Base-by-base conservation (phyloP, 1,139 yeast species). In the Scheffersomyces cryptocercus region DNA sequence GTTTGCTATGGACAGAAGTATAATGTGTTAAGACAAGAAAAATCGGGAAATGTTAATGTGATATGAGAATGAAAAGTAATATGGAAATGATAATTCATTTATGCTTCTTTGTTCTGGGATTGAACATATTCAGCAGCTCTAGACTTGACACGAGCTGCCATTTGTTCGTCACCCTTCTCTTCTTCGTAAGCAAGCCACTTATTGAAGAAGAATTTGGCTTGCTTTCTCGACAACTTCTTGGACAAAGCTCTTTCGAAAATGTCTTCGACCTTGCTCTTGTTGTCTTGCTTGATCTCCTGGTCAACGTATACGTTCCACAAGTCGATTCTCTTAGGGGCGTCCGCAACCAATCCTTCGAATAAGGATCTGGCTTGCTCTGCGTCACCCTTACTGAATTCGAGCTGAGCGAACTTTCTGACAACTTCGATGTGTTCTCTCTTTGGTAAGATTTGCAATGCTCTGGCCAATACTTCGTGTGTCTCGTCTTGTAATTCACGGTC, bases 231-330 rank as follows among this genome's bases (percentile, higher is more conserved):
- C 46, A 91, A 67, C 65, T 87, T 88, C 65, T 79, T 82, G 24
- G 71, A 57, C 44, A 81, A 63, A 5, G 86, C 89, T 62, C 98
- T 81, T 65, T 90, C 97, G 58, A 90, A 91, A 49, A 93, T 72
- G 28, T 79, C 85, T 59, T 85, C 93, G 34, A 83, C 85, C 62
- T 82, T 82, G 52, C 73, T 72, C 64, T 81, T 81, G 40, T 82
- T 82, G 15, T 59, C 73, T 29, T 56, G 54, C 65, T 87, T 88
- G 61, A 88, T 84, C 67, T 93, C 98, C 67, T 88, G 96, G 65
- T 93, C 99, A 52, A 91, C 79, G 65, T 90, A 90, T 37, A 91
- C 95, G 61, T 87, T 90, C 98, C 98, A 93, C 53, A 93, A 68
- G 65, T 93, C 99, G 47, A 88, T 81, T 67, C 96, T 82, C 73